A percentile compares a stretch with the other conserved stretches of the same genome.
phyloP scores from a whole-genome alignment of 352 stramenopile genomes.

The Phytophthora idaei region DNA sequence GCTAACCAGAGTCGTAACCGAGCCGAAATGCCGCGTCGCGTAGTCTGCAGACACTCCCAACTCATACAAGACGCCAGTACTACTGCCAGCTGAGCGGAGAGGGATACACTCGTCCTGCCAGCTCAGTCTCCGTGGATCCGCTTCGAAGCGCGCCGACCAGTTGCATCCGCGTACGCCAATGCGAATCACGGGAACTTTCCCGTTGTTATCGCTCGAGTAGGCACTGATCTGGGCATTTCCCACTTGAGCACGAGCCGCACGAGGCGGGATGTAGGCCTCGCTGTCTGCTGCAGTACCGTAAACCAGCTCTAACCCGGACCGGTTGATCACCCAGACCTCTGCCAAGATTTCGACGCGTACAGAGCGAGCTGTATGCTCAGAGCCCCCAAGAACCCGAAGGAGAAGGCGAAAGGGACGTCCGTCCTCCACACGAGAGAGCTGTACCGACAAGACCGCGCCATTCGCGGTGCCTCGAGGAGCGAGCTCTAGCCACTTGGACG shows the following conservation, averaged over 20 bases:
- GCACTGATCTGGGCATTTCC: conserved; percentile 78
- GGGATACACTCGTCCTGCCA: conserved; percentile 87
- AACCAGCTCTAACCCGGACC: conserved; percentile 72
- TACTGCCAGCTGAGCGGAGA: conserved; percentile 43
- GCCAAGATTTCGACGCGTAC: conserved; percentile 48
- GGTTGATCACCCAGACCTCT: conserved; percentile 86
- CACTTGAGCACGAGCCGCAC: conserved; percentile 60
- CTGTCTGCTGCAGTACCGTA: conserved; percentile 71
- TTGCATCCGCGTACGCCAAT: conserved; percentile 59
- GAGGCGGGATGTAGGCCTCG: conserved; percentile 66
- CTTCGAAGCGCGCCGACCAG: conserved; percentile 77
- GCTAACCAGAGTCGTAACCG: conserved; percentile 83
- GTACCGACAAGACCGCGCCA: conserved; percentile 63
- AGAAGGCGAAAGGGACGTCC: conserved; percentile 72
- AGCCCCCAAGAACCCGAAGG: conserved; percentile 52
- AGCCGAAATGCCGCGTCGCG: conserved; percentile 80
- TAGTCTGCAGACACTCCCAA: conserved; percentile 85
- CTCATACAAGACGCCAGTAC: conserved; percentile 67
- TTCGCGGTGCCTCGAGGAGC: conserved; percentile 47
- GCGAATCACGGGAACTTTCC: conserved; percentile 54
- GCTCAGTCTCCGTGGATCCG: conserved; percentile 72
- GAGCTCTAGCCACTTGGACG: conserved; percentile 76
- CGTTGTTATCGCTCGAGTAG: conserved; percentile 53
- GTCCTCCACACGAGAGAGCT: conserved; percentile 61
- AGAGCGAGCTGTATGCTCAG: conserved; percentile 29